Percentiles rank a stretch among this genome's conserved stretches.
Conservation (phyloP, 2,329 filamentous ascomycete genomes). For the Alternaria brassicicola region DNA sequence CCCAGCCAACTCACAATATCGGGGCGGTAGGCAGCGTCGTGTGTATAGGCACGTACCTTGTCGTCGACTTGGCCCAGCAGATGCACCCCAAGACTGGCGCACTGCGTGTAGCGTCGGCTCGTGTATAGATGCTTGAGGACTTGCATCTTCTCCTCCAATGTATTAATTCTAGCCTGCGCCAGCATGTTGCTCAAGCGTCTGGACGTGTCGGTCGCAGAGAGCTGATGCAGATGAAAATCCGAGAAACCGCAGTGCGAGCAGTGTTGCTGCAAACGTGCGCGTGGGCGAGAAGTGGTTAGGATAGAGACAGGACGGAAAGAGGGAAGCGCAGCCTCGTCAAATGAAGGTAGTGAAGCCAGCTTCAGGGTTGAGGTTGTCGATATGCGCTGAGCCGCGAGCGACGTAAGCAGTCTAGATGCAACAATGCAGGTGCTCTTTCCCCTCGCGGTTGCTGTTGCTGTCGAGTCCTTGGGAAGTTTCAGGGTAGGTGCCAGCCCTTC, state of each 20-base stretch:
- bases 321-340: conserved; percentile 5
- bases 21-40: not conserved
- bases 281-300: conserved; percentile 1
- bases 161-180: conserved; percentile 23
- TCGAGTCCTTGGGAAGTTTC: not conserved
- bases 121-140: conserved; percentile 42
- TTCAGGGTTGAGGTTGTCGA: not conserved
- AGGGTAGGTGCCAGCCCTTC: not conserved
- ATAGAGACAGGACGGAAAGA: not conserved
- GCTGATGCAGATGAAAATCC: conserved; percentile 10
- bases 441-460: not conserved
- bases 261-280: conserved; percentile 4
- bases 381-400: not conserved
- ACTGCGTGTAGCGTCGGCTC: conserved; percentile 46
- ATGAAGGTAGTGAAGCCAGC: conserved; percentile 16
- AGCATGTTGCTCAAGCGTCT: conserved; percentile 16
- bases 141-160: conserved; percentile 34
- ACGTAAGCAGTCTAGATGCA: not conserved
- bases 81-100: conserved; percentile 35
- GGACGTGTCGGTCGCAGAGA: conserved; percentile 3
- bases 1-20: not conserved
- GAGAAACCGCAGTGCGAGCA: conserved; percentile 4
- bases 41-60: conserved; percentile 24
- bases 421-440: conserved; percentile 1
- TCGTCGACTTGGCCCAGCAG: conserved; percentile 29